These are phyloP conservation scores for Fusarium sp. DNA, from an alignment of 2,329 filamentous ascomycete genomes.

Conservation along the genomic window DNA sequence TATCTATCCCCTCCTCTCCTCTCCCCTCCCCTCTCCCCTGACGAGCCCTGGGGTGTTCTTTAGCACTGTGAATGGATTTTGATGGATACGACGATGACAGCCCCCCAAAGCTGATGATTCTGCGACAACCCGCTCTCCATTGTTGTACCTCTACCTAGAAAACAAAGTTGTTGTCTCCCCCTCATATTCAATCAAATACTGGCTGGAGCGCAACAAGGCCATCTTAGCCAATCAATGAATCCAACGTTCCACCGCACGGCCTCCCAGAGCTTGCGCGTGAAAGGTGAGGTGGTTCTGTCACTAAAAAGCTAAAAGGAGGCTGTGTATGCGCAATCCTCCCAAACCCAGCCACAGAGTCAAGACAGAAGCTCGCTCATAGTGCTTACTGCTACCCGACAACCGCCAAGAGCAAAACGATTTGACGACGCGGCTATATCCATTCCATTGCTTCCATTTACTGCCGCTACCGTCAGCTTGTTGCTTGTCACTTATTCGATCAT, in stretches of 20 bases:
- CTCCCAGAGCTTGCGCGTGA: constrained; percentile 22
- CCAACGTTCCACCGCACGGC: constrained; percentile 40
- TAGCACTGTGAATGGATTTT: constrained; percentile 31
- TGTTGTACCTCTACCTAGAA: neutral
- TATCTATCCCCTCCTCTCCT: neutral
- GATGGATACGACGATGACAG: constrained; percentile 31
- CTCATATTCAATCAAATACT: neutral
- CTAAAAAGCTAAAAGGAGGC: constrained; percentile 39
- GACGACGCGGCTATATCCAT: constrained; percentile 27
- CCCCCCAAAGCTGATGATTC: constrained; percentile 18
- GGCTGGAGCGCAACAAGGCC: constrained; percentile 5
- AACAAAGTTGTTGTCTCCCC: neutral
- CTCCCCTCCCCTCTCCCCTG: constrained; percentile 9
- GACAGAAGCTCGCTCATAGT: constrained; percentile 1
- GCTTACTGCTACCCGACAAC: constrained; percentile 26
- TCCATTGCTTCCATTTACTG: neutral
- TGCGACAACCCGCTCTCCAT: constrained; percentile 7
- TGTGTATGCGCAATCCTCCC: constrained; percentile 34
- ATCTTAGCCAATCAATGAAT: constrained; percentile 37
- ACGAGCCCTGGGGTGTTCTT: neutral
- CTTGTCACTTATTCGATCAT: constrained; percentile 13
- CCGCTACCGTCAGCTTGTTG: constrained; percentile 32
- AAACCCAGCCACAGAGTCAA: constrained; percentile 27
- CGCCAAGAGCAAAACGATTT: constrained; percentile 17
- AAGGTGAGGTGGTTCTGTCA: neutral